Evolutionary conservation across 768 basidiomycete species (phyloP).

Genomic region (Clitopilus hobsonii): DNA sequence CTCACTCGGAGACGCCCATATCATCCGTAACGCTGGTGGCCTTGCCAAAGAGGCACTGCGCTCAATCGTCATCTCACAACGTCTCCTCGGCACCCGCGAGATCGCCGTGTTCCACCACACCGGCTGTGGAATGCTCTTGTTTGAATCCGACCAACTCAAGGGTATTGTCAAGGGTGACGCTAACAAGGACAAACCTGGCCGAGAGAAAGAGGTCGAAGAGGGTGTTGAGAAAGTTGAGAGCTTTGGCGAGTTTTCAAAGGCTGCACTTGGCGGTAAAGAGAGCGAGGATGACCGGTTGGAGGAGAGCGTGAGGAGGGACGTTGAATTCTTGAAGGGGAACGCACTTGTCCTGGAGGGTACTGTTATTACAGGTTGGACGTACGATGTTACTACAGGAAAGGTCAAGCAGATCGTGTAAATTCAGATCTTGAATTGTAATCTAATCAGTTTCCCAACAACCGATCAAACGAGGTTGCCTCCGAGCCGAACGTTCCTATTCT

Average conservation of each 20-base stretch:
- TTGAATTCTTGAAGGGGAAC: constrained; percentile 50
- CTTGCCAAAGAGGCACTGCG: constrained; percentile 62
- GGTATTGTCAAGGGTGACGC: constrained; percentile 40
- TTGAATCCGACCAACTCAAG: constrained; percentile 46
- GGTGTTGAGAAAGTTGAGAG: constrained; percentile 37
- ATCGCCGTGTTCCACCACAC: constrained; percentile 70
- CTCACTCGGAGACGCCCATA: constrained; percentile 63
- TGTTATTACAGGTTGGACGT: constrained; percentile 61
- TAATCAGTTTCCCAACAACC: neutral
- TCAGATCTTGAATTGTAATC: constrained; percentile 5
- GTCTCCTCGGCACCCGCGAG: constrained; percentile 65
- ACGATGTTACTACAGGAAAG: constrained; percentile 60
- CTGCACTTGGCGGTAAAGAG: neutral
- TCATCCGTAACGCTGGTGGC: constrained; percentile 74
- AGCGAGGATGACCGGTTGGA: constrained; percentile 29
- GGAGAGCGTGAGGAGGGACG: constrained; percentile 51
- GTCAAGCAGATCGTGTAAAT: constrained; percentile 21
- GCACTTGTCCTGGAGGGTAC: constrained; percentile 52
- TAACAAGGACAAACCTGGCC: constrained; percentile 25
- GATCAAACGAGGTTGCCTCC: neutral
- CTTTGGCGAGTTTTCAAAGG: constrained; percentile 45
- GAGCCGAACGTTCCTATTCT: neutral
- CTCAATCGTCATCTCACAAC: constrained; percentile 67
- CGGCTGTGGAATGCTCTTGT: constrained; percentile 69
- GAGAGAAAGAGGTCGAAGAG: constrained; percentile 21